Evolutionary conservation across 192 early-diverging fungal species (phyloP), one percentile per base, ranked within the genome.

Genomic region (Coemansia sp.): DNA sequence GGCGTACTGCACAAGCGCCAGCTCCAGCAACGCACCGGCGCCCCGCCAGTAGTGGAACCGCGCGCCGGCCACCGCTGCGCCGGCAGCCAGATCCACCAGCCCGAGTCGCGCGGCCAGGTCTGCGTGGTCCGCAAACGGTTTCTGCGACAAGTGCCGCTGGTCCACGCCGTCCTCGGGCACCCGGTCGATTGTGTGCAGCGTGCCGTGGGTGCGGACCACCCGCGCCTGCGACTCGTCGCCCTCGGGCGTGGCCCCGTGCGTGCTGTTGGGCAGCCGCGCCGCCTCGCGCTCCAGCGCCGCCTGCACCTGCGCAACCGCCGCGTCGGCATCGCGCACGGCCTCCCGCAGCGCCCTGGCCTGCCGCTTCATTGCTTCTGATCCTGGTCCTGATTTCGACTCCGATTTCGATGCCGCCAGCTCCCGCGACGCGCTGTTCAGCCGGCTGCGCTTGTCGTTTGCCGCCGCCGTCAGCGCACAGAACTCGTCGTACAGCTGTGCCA

Each of bases 31-130:
- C 1, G 90, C 93, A n/a, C 90, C 94, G n/a, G 86, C 87, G 61
- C 93, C 92, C 57, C 91, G 90, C 56, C 95, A 87, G 69, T 93
- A 95, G 70, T 95, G 94, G 68, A 93, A 98, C 23, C 92, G 84
- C 19, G 87, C 87, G 4, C 95, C 94, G 0, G 92, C 85, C 10
- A 94, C 93, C 48, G 87, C 82, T 0, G 94, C 87, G 15, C 90
- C 94, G 21, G 92, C 86, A 47, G 92, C 87, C 70, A 95, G 90
- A 72, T 98, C 92, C 9, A 92, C 80, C 57, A 95, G 75, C 32
- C 90, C 92, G 68, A 92, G 83, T 5, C 72, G 26, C 52, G 75
- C 67, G n/a, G 86, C 85, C 44, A 98, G 61, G 6, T 89, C 79
- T 13, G 93, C 73, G 79, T 98, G 95, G 67, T 92, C 89, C 56